These are phyloP conservation scores for Boletus coccyginus DNA, from an alignment of 768 basidiomycete species.

Conservation along the genomic window DNA sequence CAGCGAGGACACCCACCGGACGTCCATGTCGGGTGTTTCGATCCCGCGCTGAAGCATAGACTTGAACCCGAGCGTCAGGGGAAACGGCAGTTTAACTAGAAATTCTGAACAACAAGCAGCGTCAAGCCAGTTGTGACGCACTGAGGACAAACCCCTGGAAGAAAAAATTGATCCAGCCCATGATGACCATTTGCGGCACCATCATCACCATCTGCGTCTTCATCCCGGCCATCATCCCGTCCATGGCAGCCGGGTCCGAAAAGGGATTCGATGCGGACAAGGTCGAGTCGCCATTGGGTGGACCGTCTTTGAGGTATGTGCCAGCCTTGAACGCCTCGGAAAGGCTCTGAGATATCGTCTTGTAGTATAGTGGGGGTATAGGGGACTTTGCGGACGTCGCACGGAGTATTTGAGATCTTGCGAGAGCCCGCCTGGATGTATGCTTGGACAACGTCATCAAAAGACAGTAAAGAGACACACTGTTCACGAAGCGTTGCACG, in stretches of 20 bases:
- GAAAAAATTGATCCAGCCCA: slow-evolving; percentile 99
- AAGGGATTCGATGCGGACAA: slow-evolving; percentile 74
- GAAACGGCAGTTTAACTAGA: slow-evolving; percentile 94
- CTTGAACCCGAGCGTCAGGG: slow-evolving; percentile 94
- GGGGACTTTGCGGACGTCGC: slow-evolving; percentile 79
- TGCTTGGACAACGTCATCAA: background rate
- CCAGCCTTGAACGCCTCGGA: slow-evolving; percentile 71
- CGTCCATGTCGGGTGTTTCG: slow-evolving; percentile 95
- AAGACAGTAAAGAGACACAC: slow-evolving; percentile 46
- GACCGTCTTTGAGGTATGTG: slow-evolving; percentile 83
- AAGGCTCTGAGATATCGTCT: slow-evolving; percentile 71
- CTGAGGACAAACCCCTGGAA: slow-evolving; percentile 98
- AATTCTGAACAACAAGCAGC: background rate
- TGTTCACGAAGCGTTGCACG: slow-evolving; percentile 87
- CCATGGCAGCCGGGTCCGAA: slow-evolving; percentile 89
- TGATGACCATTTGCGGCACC: slow-evolving; percentile 97
- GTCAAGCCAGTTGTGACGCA: slow-evolving; percentile 43
- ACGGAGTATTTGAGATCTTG: slow-evolving; percentile 82
- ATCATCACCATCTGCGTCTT: slow-evolving; percentile 99
- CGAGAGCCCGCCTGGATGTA: slow-evolving; percentile 62
- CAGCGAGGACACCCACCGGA: slow-evolving; percentile 97
- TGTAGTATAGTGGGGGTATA: slow-evolving; percentile 70
- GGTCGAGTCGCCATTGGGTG: slow-evolving; percentile 61
- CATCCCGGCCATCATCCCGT: slow-evolving; percentile 98
- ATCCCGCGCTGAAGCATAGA: slow-evolving; percentile 97